Base-by-base conservation (phyloP, 495 filamentous ascomycete genomes). In the Penicillium silybi region DNA sequence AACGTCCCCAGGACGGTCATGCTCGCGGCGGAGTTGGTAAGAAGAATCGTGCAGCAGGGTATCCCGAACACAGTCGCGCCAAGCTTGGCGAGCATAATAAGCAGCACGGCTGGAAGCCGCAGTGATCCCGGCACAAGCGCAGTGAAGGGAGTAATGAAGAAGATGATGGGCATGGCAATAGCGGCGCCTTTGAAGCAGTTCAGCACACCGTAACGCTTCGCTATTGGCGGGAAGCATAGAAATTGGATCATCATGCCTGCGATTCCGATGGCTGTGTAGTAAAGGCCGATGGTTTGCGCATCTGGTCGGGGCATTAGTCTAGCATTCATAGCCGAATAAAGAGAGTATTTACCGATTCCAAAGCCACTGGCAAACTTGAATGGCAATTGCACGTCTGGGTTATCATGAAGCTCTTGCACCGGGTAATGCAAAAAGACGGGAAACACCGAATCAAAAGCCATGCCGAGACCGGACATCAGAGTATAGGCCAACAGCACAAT, bases 351-450 rank as follows among this genome's bases (percentile, higher is more conserved):
- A 75, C 72, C 76, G 29, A 89, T 73, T 0, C 86, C 86, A 57
- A 90, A 92, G 0, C 90, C 90, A 43, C 89, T 85, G 3, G 79
- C 74, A 61, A 95, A 95, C 57, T 85, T 82, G 68, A 95, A 86
- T 0, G 89, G 89, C 2, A 89, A 75, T n/a, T 70, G 50, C 8
- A 79, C 71, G 27, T 78, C 72, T 0, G 83, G 84, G 62, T 87
- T 85, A 11, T 66, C 59, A 2, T 71, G 50, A 25, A 80, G 64
- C 0, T 77, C 63, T 53, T 85, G 80, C 4, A 57, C 61, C 0
- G 86, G 88, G 58, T 84, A 84, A 64, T 92, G 88, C 64, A 93
- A 80, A 61, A 92, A 92, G 1, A 92, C 86, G 1, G 89, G 86
- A 4, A 93, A 74, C 7, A 90, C 74, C 48, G 92, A 88, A 65